Conservation (phyloP, 331 rosid species). For the Saraca asoca region DNA sequence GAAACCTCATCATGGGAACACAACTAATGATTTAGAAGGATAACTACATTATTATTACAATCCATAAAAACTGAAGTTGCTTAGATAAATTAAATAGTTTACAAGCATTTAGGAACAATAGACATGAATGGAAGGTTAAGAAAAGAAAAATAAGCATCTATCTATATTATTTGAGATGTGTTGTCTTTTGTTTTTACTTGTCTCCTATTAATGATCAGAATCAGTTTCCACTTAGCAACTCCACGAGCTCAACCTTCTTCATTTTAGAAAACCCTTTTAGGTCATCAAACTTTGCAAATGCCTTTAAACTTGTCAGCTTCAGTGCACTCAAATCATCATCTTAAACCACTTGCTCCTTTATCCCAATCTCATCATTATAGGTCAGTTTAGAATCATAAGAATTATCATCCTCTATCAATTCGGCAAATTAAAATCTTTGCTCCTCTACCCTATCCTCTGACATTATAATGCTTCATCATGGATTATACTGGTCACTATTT, state of each 20-base stretch:
- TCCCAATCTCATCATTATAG: constrained; percentile 40
- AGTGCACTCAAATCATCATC: constrained; percentile 56
- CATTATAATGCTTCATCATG: constrained; percentile 45
- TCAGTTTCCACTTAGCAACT: constrained; percentile 51
- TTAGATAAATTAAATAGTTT: constrained; percentile 11
- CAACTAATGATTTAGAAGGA: constrained; percentile 20
- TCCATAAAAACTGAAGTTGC: constrained; percentile 14
- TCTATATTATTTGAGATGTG: constrained; percentile 16
- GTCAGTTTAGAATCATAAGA: constrained; percentile 45
- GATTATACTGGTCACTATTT: constrained; percentile 43
- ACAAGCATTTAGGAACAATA: constrained; percentile 21
- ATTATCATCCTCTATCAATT: constrained; percentile 47
- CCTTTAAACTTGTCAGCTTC: constrained; percentile 74
- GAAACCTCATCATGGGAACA: constrained; percentile 8
- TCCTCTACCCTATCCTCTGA: too few relatives aligned
- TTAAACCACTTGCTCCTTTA: constrained; percentile 34
- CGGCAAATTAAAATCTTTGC: too few relatives aligned
- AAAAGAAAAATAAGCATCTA: background rate
- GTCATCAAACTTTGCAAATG: constrained; percentile 79
- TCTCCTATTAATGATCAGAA: constrained; percentile 23
- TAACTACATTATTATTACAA: constrained; percentile 29
- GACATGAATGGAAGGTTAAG: constrained; percentile 14
- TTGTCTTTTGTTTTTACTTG: constrained; percentile 21
- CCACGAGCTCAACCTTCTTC: constrained; percentile 78
- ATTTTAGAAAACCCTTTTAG: constrained; percentile 76